phyloP scores from a whole-genome alignment of 305 asterid genomes.

The Fraxinus baroniana region DNA sequence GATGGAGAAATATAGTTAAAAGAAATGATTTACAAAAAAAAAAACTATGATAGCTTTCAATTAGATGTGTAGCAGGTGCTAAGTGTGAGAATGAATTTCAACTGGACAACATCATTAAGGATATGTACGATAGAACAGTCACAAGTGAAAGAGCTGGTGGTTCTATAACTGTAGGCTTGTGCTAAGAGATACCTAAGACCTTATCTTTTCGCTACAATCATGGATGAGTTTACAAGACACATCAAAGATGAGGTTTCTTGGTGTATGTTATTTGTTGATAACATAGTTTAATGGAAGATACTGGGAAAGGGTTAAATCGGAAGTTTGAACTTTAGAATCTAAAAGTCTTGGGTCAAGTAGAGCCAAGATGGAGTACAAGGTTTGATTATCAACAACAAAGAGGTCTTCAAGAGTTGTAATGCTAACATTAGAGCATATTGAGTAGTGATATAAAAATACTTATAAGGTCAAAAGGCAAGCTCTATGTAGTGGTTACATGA shows the following conservation, averaged over 20 bases:
- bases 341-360: not conserved
- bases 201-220: not conserved
- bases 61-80: not conserved
- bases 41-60: not conserved
- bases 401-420: not conserved
- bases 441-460: not conserved
- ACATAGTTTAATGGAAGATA: not conserved
- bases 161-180: not conserved
- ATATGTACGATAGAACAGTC: not conserved
- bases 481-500: not conserved
- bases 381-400: not conserved
- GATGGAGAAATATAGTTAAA: not conserved
- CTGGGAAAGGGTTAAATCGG: not conserved
- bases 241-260: not conserved
- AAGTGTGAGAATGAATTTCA: not conserved
- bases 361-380: not conserved
- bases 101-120: not conserved
- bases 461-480: not conserved
- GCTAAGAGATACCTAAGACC: not conserved
- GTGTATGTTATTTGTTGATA: not conserved
- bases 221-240: not conserved
- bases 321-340: not conserved
- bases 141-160: not conserved
- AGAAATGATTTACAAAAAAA: not conserved
- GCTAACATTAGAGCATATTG: not conserved